A percentile compares a stretch with the other conserved stretches of the same genome.
These are phyloP conservation scores for Verbena officinalis DNA, from an alignment of 257 asterid genomes.

Conservation along the genomic window DNA sequence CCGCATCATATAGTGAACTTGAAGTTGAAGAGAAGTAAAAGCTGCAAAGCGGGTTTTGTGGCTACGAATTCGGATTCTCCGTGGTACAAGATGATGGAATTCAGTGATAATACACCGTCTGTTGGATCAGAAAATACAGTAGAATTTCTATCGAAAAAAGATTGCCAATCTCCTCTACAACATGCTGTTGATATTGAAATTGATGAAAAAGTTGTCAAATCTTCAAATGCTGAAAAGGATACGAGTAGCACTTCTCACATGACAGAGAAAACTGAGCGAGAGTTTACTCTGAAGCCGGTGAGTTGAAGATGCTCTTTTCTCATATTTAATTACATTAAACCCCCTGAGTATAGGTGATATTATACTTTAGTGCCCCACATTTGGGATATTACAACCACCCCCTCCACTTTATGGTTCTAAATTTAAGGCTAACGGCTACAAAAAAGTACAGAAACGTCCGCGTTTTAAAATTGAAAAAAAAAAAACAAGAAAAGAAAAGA, in stretches of 20 bases:
- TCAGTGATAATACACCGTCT: constrained; percentile 43
- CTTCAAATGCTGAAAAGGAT: constrained; percentile 32
- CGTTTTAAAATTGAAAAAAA: too few relatives aligned
- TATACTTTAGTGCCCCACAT: too few relatives aligned
- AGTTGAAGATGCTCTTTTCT: constrained; percentile 18
- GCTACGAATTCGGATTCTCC: constrained; percentile 38
- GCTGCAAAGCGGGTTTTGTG: constrained; percentile 51
- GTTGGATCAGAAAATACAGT: constrained; percentile 41
- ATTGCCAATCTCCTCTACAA: constrained; percentile 37
- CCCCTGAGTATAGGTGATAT: too few relatives aligned
- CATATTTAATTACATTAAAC: too few relatives aligned
- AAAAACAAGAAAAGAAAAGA: too few relatives aligned
- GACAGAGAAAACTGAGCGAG: constrained; percentile 39
- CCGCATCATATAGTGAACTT: constrained; percentile 38
- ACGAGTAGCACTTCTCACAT: constrained; percentile 25
- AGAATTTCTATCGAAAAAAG: constrained; percentile 36
- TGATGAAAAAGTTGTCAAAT: constrained; percentile 33
- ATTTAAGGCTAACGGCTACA: too few relatives aligned
- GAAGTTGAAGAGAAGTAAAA: constrained; percentile 54
- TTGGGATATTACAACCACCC: too few relatives aligned
- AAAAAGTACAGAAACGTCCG: too few relatives aligned
- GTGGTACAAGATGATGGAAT: constrained; percentile 40
- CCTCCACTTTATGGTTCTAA: too few relatives aligned
- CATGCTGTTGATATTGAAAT: constrained; percentile 41
- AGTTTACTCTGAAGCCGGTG: constrained; percentile 20